Evolutionary conservation across 148 eudicot species (phyloP).

Genomic region (Persicaria maculosa): DNA sequence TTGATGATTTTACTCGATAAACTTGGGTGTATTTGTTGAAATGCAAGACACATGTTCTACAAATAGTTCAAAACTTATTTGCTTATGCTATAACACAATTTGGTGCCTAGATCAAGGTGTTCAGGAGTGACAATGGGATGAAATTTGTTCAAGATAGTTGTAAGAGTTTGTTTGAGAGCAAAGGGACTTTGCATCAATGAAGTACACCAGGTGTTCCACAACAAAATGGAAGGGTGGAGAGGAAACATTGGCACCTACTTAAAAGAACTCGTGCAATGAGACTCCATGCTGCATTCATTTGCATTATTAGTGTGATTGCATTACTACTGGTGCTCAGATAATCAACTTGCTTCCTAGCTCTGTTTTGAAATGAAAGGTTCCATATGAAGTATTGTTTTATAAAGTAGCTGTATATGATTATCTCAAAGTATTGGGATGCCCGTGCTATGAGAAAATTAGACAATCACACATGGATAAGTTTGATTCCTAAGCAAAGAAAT

Average conservation of each 20-base stretch:
- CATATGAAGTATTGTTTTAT: not conserved
- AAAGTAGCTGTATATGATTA: not conserved
- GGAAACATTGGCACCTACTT: not conserved
- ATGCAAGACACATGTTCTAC: too few species aligned
- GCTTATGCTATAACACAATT: too few species aligned
- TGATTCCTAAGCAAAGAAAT: not conserved
- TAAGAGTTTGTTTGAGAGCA: not conserved
- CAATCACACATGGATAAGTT: not conserved
- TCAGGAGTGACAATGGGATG: not conserved
- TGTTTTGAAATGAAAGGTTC: not conserved
- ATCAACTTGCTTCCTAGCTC: constrained; percentile 24
- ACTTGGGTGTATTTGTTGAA: not conserved
- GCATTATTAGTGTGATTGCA: not conserved
- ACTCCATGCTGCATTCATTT: constrained; percentile 10
- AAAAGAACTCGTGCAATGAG: not conserved
- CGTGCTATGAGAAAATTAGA: not conserved
- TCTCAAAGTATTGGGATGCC: not conserved
- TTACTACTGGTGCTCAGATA: not conserved
- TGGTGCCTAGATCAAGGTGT: too few species aligned
- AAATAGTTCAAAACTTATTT: too few species aligned
- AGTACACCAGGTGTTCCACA: not conserved
- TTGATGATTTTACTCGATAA: not conserved
- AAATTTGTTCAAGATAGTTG: not conserved
- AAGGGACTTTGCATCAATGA: not conserved
- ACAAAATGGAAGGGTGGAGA: constrained; percentile 1